Conservation (phyloP, 1,284 basidiomycete species). For the Leccinum insolens region DNA sequence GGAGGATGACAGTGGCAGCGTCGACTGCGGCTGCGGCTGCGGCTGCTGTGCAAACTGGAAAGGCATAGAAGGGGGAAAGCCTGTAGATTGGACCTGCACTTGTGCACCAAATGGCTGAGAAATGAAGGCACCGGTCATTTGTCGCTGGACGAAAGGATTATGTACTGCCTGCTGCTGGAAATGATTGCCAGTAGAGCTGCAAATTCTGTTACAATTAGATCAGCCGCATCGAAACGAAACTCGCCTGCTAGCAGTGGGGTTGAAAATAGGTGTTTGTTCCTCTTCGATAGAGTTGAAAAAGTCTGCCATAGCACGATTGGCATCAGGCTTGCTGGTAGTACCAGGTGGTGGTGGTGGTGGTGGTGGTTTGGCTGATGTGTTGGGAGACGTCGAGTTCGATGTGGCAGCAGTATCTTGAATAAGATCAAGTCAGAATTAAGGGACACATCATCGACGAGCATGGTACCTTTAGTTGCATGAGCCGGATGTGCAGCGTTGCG, state of each 20-base stretch:
- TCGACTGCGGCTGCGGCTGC: conserved; percentile 26
- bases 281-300: conserved; percentile 94
- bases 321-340: conserved; percentile 23
- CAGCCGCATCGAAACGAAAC: conserved; percentile 13
- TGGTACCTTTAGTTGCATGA: conserved; percentile 23
- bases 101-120: conserved; percentile 43
- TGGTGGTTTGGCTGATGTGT: conserved; percentile 18
- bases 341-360: conserved; percentile 22
- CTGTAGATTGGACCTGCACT: conserved; percentile 61
- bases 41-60: conserved; percentile 39
- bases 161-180: conserved; percentile 66
- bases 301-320: conserved; percentile 66
- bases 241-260: conserved; percentile 61
- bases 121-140: conserved; percentile 47
- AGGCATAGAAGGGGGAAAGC: conserved; percentile 52
- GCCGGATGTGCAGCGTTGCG: conserved; percentile 29
- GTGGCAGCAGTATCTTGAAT: conserved; percentile 15
- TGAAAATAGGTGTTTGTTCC: conserved; percentile 77
- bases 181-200: conserved; percentile 55
- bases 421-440: conserved; percentile 4
- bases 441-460: background rate
- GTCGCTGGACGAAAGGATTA: conserved; percentile 79
- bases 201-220: conserved; percentile 17
- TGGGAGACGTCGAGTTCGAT: conserved; percentile 21
- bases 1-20: conserved; percentile 18